Conservation (phyloP, 768 basidiomycete species). For the Cantharellus anzutake region DNA sequence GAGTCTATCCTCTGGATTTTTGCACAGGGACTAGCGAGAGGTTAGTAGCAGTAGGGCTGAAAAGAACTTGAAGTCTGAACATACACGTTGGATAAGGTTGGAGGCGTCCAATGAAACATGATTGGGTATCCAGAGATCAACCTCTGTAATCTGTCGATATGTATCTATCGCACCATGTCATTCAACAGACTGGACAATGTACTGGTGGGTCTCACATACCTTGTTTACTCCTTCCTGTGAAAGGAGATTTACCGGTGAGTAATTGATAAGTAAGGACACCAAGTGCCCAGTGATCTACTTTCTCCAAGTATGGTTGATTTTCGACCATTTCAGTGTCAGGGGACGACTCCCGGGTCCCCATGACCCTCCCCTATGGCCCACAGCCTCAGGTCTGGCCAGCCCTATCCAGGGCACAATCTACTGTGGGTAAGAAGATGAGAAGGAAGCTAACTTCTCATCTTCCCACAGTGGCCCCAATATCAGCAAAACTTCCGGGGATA, state of each 20-base stretch:
- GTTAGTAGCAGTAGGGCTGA: neutral
- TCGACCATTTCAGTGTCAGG: slow-evolving; percentile 34
- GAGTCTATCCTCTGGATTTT: slow-evolving; percentile 22
- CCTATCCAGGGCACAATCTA: too few relatives aligned
- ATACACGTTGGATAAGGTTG: slow-evolving; percentile 23
- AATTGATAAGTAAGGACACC: slow-evolving; percentile 31
- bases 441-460: too few relatives aligned
- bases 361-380: too few relatives aligned
- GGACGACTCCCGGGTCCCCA: too few relatives aligned
- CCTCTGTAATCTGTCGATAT: slow-evolving; percentile 20
- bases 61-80: slow-evolving; percentile 2
- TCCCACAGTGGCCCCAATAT: too few relatives aligned
- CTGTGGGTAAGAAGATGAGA: too few relatives aligned
- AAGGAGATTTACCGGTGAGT: slow-evolving; percentile 24
- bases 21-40: slow-evolving; percentile 17
- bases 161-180: slow-evolving; percentile 15
- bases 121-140: slow-evolving; percentile 22
- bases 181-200: neutral
- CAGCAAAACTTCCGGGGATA: too few relatives aligned
- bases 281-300: slow-evolving; percentile 31
- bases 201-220: neutral
- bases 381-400: too few relatives aligned
- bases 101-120: slow-evolving; percentile 22
- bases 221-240: slow-evolving; percentile 18
- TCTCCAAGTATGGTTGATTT: slow-evolving; percentile 21